Percentiles rank a stretch among this genome's conserved stretches.
These are phyloP conservation scores for Pyricularia grisea DNA, from an alignment of 2,329 filamentous ascomycete species.

Conservation along the genomic window DNA sequence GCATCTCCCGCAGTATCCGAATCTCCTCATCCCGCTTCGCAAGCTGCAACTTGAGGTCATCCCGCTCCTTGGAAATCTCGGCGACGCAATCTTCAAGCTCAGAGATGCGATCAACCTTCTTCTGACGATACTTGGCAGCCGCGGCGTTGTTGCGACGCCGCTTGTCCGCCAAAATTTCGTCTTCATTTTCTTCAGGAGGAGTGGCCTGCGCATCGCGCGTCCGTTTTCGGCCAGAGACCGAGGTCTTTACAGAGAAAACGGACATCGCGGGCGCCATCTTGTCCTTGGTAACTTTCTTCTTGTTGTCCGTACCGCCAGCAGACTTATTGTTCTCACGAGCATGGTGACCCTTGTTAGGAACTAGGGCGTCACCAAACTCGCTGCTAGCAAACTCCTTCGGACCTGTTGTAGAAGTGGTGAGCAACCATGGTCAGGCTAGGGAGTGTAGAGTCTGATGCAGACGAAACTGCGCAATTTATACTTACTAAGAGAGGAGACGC, in stretches of 20 bases:
- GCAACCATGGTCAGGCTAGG: too few relatives aligned
- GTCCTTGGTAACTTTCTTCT: conserved; percentile 2
- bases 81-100: conserved; percentile 45
- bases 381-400: conserved; percentile 3
- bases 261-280: conserved; percentile 3
- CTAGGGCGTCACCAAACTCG: neutral
- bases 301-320: neutral
- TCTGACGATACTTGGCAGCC: conserved; percentile 53
- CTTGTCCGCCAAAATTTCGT: conserved; percentile 24
- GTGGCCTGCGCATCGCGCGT: neutral
- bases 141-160: conserved; percentile 54
- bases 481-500: conserved; percentile 5
- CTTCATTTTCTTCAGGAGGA: neutral
- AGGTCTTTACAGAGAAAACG: conserved; percentile 2
- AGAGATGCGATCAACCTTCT: conserved; percentile 49
- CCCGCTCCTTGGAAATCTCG: conserved; percentile 42
- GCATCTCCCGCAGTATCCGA: conserved; percentile 39
- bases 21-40: conserved; percentile 51
- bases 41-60: conserved; percentile 44
- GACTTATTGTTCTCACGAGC: neutral
- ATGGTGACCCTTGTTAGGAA: neutral
- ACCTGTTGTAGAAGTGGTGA: too few relatives aligned
- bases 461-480: too few relatives aligned
- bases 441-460: too few relatives aligned
- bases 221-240: neutral